Evolutionary conservation across 108 stramenopile genomes (phyloP), one percentile per base, ranked within the genome.

Genomic region (Skeletonema potamos): DNA sequence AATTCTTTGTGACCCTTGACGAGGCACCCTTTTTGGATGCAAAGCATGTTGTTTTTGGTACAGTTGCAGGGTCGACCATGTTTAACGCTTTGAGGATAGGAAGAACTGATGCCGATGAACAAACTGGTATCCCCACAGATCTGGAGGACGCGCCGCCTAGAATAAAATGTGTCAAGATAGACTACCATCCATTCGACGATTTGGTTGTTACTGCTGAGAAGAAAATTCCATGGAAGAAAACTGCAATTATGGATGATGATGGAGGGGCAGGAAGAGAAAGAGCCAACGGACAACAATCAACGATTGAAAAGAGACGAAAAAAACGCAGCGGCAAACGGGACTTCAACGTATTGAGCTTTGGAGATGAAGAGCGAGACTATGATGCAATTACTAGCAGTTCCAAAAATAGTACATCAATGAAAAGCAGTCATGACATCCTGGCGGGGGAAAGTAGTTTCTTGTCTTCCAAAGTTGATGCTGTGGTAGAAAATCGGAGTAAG

Each of bases 1-100:
- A 99, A 80, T 99, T 99, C 65, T 99, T 99, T 77, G 76, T 97
- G 56, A 99, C 97, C 11, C 80, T 99, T 33, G 95, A 96, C 70
- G 92, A 93, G 62, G 82, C 92, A 37, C 70, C 88, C 10, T 88
- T 91, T 69, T 84, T 96, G 62, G 88, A 98, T 82, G 87, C 88
- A 2, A 92, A 98, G 70, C 94, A 98, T 72, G 96, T 96, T 24
- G 81, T 96, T 28, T 95, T 96, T 65, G 97, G 97, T 41, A 93
- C 92, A 43, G 76, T 96, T 29, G 77, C 84, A 2, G 97, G 97
- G 3, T 88, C 93, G 36, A 97, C 98, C 30, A 83, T 97, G 24
- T 99, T 96, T 81, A 99, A 99, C 78, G 91, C 94, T 11, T 64
- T 97, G 37, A 79, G 96, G 6, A 95, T 97, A 43, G 96, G 95